phyloP scores from a whole-genome alignment of 75 land plant species.

The Cryptomeria japonica region DNA sequence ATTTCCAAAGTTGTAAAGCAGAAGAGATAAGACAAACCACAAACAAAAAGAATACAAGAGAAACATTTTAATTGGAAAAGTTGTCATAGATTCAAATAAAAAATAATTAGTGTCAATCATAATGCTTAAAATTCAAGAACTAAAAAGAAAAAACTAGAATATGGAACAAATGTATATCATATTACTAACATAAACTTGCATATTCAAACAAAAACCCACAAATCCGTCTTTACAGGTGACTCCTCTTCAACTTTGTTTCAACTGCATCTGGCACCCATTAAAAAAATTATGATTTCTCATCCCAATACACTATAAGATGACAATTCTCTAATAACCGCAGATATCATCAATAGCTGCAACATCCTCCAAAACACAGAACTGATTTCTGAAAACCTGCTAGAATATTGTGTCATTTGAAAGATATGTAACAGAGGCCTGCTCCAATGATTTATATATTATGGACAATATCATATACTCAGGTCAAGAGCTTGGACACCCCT shows the following conservation, averaged over 20 bases:
- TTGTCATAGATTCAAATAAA: neutral
- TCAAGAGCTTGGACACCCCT: constrained; percentile 5
- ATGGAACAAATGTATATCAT: neutral
- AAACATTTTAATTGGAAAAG: neutral
- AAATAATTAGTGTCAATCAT: neutral
- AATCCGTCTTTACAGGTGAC: constrained; percentile 13
- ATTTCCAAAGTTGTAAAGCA: neutral
- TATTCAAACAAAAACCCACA: neutral
- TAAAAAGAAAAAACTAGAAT: neutral
- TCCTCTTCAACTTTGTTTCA: constrained; percentile 7
- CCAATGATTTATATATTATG: neutral
- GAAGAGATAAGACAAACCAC: neutral
- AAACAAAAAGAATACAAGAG: neutral
- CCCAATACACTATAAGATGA: neutral
- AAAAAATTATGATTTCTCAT: neutral
- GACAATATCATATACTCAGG: constrained; percentile 3
- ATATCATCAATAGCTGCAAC: neutral
- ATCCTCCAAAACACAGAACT: constrained; percentile 5
- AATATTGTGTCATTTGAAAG: neutral
- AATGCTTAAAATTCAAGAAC: neutral
- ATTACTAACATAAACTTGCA: neutral
- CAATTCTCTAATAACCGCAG: neutral
- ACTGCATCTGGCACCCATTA: constrained; percentile 1
- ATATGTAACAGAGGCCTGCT: constrained; percentile 9
- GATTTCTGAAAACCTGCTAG: constrained; percentile 1